Evolutionary conservation across 2,329 filamentous ascomycete genomes (phyloP).

Genomic region (Ascochyta clinopodiicola): DNA sequence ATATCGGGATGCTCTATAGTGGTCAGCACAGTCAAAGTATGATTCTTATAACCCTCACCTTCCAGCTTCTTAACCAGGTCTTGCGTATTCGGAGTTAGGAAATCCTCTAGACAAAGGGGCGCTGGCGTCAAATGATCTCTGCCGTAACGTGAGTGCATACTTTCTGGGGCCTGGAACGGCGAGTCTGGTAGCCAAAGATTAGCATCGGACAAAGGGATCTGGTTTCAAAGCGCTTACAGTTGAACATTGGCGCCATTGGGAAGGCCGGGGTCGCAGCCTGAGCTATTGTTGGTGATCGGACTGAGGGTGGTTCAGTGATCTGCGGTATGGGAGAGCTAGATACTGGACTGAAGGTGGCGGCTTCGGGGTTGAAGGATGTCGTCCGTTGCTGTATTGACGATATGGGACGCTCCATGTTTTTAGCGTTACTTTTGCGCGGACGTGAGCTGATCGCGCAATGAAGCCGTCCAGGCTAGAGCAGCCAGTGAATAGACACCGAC

Average conservation of each 20-base stretch:
- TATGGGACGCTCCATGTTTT: slow-evolving; percentile 3
- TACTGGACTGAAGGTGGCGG: slow-evolving; percentile 12
- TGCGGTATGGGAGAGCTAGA: not conserved
- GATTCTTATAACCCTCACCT: not conserved
- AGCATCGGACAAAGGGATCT: not conserved
- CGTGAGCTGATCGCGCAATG: not conserved
- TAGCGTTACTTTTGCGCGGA: not conserved
- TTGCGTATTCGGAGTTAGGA: not conserved
- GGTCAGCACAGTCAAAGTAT: not conserved
- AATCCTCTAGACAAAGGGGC: not conserved
- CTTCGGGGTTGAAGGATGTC: slow-evolving; percentile 18
- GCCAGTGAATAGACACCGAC: not conserved
- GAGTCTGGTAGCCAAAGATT: not conserved
- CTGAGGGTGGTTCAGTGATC: not conserved
- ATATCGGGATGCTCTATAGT: not conserved
- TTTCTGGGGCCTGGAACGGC: not conserved
- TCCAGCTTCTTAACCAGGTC: slow-evolving; percentile 2
- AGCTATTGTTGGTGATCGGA: not conserved
- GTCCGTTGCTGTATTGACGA: not conserved
- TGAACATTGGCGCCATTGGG: slow-evolving; percentile 9
- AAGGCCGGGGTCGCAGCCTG: not conserved
- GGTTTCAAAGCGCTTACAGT: not conserved
- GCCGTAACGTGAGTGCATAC: not conserved
- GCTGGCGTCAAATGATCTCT: not conserved
- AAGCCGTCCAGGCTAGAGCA: not conserved